These are phyloP conservation scores for Francoa sonchifolia DNA, from an alignment of 441 rosid species.

Conservation along the genomic window DNA sequence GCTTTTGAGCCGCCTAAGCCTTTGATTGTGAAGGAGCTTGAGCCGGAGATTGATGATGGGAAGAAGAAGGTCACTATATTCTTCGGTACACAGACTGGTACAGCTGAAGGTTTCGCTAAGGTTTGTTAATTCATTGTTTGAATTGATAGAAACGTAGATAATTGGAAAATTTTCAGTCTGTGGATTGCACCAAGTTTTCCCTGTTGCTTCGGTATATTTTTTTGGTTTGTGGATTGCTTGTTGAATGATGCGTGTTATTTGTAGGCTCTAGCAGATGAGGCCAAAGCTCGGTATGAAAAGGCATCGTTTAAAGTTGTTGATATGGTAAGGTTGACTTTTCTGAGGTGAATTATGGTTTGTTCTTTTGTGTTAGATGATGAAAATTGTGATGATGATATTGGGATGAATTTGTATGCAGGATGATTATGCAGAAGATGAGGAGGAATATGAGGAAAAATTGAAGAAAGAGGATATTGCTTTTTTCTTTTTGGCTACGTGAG, in stretches of 20 bases:
- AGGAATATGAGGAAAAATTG: slow-evolving; percentile 17
- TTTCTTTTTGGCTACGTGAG: slow-evolving; percentile 21
- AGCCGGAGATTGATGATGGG: background rate
- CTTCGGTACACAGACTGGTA: too few species aligned
- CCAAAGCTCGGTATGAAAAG: slow-evolving; percentile 17
- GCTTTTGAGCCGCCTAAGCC: background rate
- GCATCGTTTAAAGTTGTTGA: slow-evolving; percentile 16
- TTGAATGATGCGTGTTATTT: background rate
- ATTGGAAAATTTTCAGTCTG: too few species aligned
- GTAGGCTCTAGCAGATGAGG: slow-evolving; percentile 20
- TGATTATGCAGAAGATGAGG: slow-evolving; percentile 17
- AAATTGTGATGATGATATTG: background rate
- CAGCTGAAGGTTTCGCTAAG: too few species aligned
- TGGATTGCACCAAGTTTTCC: too few species aligned
- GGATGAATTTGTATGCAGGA: slow-evolving; percentile 10
- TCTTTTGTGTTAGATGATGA: background rate
- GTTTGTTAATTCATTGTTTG: too few species aligned
- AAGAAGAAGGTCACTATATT: background rate
- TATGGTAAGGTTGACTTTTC: slow-evolving; percentile 8
- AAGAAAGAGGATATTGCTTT: slow-evolving; percentile 14
- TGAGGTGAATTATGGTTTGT: background rate
- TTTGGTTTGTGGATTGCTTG: too few species aligned
- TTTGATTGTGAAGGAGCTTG: background rate
- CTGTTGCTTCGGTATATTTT: too few species aligned
- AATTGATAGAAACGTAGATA: too few species aligned